These are phyloP conservation scores for Mucor indicus DNA, from an alignment of 371 early-diverging fungal genomes.

Conservation along the genomic window DNA sequence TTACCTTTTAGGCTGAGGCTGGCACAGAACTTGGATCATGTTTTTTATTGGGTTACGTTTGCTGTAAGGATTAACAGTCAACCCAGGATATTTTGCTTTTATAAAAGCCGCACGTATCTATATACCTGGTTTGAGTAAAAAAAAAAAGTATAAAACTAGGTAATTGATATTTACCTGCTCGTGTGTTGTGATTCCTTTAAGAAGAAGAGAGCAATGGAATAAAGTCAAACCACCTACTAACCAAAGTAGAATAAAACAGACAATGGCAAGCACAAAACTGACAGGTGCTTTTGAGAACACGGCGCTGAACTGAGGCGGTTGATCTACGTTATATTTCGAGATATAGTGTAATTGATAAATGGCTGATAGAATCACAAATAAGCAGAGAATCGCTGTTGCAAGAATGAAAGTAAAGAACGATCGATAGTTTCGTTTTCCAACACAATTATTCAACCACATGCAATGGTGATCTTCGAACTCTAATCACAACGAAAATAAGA, in stretches of 20 bases:
- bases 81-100: constrained; percentile 42
- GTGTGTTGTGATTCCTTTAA: constrained; percentile 81
- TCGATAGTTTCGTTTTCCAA: constrained; percentile 89
- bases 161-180: constrained; percentile 61
- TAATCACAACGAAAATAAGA: constrained; percentile 6
- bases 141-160: not conserved
- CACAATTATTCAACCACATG: constrained; percentile 91
- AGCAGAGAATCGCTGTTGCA: constrained; percentile 49
- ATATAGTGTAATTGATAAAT: constrained; percentile 58
- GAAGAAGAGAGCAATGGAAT: constrained; percentile 75
- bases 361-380: constrained; percentile 55
- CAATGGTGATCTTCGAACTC: constrained; percentile 91
- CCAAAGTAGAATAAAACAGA: constrained; percentile 58
- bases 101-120: constrained; percentile 28
- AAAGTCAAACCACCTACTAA: constrained; percentile 67
- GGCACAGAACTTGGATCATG: constrained; percentile 55
- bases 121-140: not conserved
- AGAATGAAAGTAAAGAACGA: constrained; percentile 77
- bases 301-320: constrained; percentile 14
- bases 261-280: constrained; percentile 63
- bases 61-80: constrained; percentile 50
- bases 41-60: constrained; percentile 44
- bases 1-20: constrained; percentile 59
- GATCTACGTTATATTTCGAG: constrained; percentile 13
- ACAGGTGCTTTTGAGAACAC: constrained; percentile 37